Evolutionary conservation across 352 stramenopile species (phyloP), one percentile per base, ranked within the genome.

Genomic region (Phytophthora citrophthora): DNA sequence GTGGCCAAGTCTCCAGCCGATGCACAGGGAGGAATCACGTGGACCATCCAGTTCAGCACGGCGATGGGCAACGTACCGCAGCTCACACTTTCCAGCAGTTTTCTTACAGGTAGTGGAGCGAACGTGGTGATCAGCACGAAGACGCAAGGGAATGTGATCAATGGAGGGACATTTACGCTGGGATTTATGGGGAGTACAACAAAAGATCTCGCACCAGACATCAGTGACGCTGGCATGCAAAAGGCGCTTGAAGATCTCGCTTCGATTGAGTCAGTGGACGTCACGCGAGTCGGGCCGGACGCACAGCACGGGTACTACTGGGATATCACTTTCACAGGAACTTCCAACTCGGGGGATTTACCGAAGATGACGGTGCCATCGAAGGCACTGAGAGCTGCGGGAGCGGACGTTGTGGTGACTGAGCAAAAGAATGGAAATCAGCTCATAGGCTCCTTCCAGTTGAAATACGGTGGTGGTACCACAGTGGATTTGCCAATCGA

Each of bases 161-260:
- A 68, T 10, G 87, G 79, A 3, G 96, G 96, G 3, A 93, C 86
- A 36, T 99, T 99, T 73, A 97, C 83, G 32, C 78, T 99, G 2
- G 76, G 64, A 5, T 98, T 99, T 32, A 79, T 86, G 20, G 94
- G 90, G 12, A 87, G 93, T 34, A 93, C 84, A 34, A 98, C 96
- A 0, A 76, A 79, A 12, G 90, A 94, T 46, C 94, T 98, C 50
- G 52, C 83, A 6, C 85, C 74, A 44, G 83, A 98, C 59, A 90
- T 90, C 7, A 88, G 83, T 1, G 90, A 91, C 24, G 70, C 58
- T 0, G 68, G 44, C 9, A 83, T 97, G 74, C 83, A 92, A 54
- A 61, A 77, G 13, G 72, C 72, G 2, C 74, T 96, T 0, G 57
- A 94, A 44, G 64, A 62, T 8, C 73, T 96, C 8, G 58, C 70